Base-by-base conservation (phyloP, 176 grass and related monocot genomes). In the Triticum urartu region DNA sequence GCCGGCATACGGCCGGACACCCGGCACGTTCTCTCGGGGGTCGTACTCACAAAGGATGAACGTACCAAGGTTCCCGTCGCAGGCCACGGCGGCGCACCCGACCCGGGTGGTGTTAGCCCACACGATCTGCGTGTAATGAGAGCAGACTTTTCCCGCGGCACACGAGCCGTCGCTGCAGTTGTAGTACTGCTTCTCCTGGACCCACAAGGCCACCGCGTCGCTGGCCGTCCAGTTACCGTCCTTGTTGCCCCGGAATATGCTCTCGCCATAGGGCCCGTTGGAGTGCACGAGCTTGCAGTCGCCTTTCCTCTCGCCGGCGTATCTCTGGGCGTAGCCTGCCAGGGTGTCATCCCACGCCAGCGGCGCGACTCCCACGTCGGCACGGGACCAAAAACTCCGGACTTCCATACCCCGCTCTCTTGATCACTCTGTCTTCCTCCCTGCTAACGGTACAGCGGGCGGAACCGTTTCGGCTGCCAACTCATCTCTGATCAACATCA, bases 1-100 rank as follows among this genome's bases (percentile, higher is more conserved):
- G 2, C 48, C 48, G 33, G 11, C 4, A 83, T 87, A 90, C 0
- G 93, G 90, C 48, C 12, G 21, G 18, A 56, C 18, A 12, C 88
- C 93, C 0, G 3, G 33, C n/a, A 82, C 20, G 62, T 95, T 95
- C 2, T 91, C 88, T 0, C 21, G 64, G 1, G 90, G 82, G 20
- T 91, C 82, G 40, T 95, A 95, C 6, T 84, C 86, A 34, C 90
- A 95, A 5, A 88, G 14, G 12, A 83, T 74, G 66, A 92, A 64
- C 7, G 80, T 92, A 2, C 84, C 91, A 7, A 0, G 0, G 40
- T 4, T 0, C 4, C 3, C 38, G 63, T 68, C 56, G 75, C 93
- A 92, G 1, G 3, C 11, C 11, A 89, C 79, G 11, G 50, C 20
- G 32, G 86, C 86, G 35, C 93, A 95, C 2, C 91, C 91, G 75